Conservation (phyloP, 306 rosid species). For the Dicorynia guianensis region DNA sequence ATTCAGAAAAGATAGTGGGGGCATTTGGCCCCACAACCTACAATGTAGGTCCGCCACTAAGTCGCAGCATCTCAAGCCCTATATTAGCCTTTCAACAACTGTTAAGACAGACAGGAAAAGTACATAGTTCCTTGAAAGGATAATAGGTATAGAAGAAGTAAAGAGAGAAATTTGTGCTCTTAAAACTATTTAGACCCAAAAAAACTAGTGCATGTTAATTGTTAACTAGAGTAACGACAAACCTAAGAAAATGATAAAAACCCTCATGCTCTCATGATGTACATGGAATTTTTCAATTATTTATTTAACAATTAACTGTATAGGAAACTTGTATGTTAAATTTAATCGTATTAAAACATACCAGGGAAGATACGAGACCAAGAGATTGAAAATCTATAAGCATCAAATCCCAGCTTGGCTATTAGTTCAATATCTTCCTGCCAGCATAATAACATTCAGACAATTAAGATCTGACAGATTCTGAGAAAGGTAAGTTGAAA, state of each 20-base stretch:
- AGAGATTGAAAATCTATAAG: constrained; percentile 90
- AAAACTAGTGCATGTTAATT: background rate
- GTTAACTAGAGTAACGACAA: constrained; percentile 8
- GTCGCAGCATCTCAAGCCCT: constrained; percentile 6
- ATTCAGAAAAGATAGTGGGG: too few relatives aligned
- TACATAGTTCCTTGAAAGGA: too few relatives aligned
- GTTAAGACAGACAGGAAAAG: too few relatives aligned
- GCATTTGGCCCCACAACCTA: too few relatives aligned
- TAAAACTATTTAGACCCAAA: background rate
- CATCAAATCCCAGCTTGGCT: constrained; percentile 84
- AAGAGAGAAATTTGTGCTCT: too few relatives aligned
- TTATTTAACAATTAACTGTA: constrained; percentile 11
- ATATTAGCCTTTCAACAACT: background rate
- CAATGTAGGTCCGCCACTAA: too few relatives aligned
- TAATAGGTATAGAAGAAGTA: too few relatives aligned
- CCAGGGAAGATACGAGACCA: constrained; percentile 97
- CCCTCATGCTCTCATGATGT: constrained; percentile 10
- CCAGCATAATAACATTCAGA: constrained; percentile 34
- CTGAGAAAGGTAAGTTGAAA: background rate
- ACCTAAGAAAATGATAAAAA: constrained; percentile 18
- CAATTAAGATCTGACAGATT: constrained; percentile 22
- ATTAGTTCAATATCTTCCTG: constrained; percentile 95
- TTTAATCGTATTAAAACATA: constrained; percentile 46
- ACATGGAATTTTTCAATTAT: constrained; percentile 4
- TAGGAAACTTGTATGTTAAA: background rate